phyloP scores from a whole-genome alignment of 306 rosid genomes.

The Carpinus fangiana region DNA sequence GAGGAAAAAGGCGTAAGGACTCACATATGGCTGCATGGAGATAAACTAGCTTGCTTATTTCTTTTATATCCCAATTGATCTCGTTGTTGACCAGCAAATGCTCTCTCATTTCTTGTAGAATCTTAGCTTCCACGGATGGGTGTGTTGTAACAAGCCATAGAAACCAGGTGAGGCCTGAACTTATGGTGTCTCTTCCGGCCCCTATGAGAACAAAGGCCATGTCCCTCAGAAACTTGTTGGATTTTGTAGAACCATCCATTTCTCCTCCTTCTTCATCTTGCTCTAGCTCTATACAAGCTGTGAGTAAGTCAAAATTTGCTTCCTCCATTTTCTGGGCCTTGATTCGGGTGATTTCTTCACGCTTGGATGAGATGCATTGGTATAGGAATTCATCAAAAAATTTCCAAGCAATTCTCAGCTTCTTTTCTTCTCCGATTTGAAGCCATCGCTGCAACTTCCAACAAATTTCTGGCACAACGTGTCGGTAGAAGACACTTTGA shows the following conservation, averaged over 20 bases:
- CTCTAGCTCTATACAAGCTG: conserved; percentile 22
- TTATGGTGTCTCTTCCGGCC: conserved; percentile 49
- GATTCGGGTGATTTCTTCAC: not conserved
- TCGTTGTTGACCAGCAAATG: not conserved
- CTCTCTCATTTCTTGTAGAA: conserved; percentile 40
- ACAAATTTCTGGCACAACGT: conserved; percentile 4
- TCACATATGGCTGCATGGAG: conserved; percentile 58
- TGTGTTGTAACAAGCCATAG: conserved; percentile 47
- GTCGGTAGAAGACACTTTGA: conserved; percentile 13
- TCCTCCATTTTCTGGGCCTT: not conserved
- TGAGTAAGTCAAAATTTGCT: conserved; percentile 30
- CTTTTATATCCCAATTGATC: not conserved
- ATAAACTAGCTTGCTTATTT: conserved; percentile 43
- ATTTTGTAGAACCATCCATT: not conserved
- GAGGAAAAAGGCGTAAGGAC: conserved; percentile 53
- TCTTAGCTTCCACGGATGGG: conserved; percentile 44
- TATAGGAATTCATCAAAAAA: conserved; percentile 22
- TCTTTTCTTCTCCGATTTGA: conserved; percentile 28
- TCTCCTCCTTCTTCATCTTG: not conserved
- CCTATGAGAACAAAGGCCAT: conserved; percentile 32
- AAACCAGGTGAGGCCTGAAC: conserved; percentile 52
- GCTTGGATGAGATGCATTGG: conserved; percentile 13
- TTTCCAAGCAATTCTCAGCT: conserved; percentile 3
- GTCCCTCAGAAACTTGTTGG: conserved; percentile 49
- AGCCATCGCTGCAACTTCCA: conserved; percentile 39